Evolutionary conservation across 2,329 filamentous ascomycete species (phyloP).

Genomic region (Cladosporium sphaerospermum): DNA sequence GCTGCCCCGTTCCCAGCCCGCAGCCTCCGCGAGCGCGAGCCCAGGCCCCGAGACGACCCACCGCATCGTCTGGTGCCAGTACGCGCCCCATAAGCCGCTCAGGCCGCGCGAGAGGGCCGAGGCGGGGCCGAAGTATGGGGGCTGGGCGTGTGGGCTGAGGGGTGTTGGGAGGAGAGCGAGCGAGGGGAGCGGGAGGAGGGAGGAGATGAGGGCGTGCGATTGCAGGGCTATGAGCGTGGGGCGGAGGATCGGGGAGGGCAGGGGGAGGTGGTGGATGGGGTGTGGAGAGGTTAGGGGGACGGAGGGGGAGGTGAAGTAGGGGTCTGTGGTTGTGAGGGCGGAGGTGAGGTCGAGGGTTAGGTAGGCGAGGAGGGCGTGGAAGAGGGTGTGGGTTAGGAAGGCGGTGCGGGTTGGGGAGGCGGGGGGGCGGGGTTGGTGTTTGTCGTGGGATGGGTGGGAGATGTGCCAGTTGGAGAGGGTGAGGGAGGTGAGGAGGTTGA

Average conservation of each 20-base stretch:
- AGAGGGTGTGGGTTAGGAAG: slow-evolving; percentile 17
- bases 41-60: slow-evolving; percentile 21
- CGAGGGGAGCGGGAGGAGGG: slow-evolving; percentile 22
- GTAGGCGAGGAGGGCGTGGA: slow-evolving; percentile 19
- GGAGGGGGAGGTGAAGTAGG: slow-evolving; percentile 20
- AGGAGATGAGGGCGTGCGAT: slow-evolving; percentile 22
- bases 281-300: slow-evolving; percentile 16
- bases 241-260: slow-evolving; percentile 19
- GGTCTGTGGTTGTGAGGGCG: slow-evolving; percentile 19
- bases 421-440: slow-evolving; percentile 18
- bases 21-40: slow-evolving; percentile 12
- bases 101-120: slow-evolving; percentile 18
- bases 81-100: slow-evolving; percentile 26
- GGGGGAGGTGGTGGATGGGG: slow-evolving; percentile 4
- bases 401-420: slow-evolving; percentile 8
- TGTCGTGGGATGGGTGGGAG: slow-evolving; percentile 19
- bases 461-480: slow-evolving; percentile 26
- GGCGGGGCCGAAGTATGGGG: slow-evolving; percentile 25
- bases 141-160: slow-evolving; percentile 26
- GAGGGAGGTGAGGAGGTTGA: slow-evolving; percentile 19
- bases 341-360: slow-evolving; percentile 23
- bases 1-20: too few relatives aligned
- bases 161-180: slow-evolving; percentile 14
- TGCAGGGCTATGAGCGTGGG: slow-evolving; percentile 21
- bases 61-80: slow-evolving; percentile 31